phyloP scores from a whole-genome alignment of 129 eudicot species.

The Flaveria ramosissima region DNA sequence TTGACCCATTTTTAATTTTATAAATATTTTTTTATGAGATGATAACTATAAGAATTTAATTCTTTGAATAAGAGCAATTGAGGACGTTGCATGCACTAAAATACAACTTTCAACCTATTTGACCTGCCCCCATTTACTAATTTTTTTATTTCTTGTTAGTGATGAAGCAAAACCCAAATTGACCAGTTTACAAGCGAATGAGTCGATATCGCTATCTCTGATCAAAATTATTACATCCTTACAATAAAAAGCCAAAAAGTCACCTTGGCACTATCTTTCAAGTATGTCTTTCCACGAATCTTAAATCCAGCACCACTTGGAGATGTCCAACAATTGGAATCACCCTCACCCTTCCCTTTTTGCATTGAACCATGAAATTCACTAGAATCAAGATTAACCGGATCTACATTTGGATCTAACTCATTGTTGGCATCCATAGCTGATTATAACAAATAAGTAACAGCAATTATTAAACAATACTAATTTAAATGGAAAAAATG shows the following conservation, averaged over 20 bases:
- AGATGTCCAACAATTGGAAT: slow-evolving; percentile 84
- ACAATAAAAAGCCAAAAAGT: slow-evolving; percentile 10
- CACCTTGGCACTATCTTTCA: slow-evolving; percentile 79
- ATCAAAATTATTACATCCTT: neutral
- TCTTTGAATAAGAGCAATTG: neutral
- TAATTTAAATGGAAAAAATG: neutral
- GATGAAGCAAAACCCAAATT: neutral
- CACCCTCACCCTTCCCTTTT: slow-evolving; percentile 66
- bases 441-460: slow-evolving; percentile 26
- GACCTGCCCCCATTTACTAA: neutral
- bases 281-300: slow-evolving; percentile 88
- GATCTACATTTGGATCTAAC: slow-evolving; percentile 52
- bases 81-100: neutral
- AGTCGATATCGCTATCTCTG: neutral
- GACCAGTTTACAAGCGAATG: neutral
- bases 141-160: neutral
- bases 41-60: neutral
- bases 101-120: neutral
- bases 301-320: slow-evolving; percentile 89
- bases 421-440: slow-evolving; percentile 46
- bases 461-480: neutral
- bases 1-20: neutral
- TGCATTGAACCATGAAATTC: slow-evolving; percentile 71
- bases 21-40: neutral
- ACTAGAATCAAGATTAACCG: slow-evolving; percentile 56